These are phyloP conservation scores for Evernia prunastri DNA, from an alignment of 495 filamentous ascomycete genomes.

Conservation along the genomic window DNA sequence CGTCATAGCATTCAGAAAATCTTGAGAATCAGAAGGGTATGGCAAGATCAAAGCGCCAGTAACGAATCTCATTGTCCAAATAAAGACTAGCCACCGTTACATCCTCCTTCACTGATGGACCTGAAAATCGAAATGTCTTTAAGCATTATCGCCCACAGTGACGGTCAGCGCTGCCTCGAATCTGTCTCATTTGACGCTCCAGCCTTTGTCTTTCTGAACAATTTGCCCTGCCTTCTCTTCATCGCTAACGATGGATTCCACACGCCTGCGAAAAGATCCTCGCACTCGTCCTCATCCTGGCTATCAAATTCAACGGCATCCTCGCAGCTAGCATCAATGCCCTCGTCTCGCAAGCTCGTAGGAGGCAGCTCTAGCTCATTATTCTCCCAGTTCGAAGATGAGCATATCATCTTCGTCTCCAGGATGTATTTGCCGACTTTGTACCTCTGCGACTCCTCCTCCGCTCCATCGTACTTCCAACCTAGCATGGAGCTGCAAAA, in stretches of 20 bases:
- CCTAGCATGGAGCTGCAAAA: constrained; percentile 66
- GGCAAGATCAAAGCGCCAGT: background rate
- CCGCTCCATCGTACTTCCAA: constrained; percentile 90
- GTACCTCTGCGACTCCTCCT: constrained; percentile 74
- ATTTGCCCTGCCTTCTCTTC: constrained; percentile 55
- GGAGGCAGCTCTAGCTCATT: constrained; percentile 19
- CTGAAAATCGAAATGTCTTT: background rate
- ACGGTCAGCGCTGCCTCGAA: background rate
- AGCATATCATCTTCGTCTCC: constrained; percentile 68
- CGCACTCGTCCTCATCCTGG: constrained; percentile 90
- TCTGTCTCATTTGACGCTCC: background rate
- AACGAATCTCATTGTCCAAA: background rate
- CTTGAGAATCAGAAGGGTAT: background rate
- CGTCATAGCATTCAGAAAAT: background rate
- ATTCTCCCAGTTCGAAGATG: constrained; percentile 64
- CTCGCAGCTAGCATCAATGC: background rate
- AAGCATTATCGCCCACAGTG: background rate
- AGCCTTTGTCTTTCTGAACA: constrained; percentile 27
- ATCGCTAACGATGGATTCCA: constrained; percentile 70
- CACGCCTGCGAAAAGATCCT: constrained; percentile 81
- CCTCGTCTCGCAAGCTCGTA: constrained; percentile 14
- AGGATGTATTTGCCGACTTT: constrained; percentile 97
- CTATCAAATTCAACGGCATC: constrained; percentile 68
- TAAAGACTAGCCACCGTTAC: background rate
- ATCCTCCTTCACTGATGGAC: background rate